Conservation (phyloP, 257 asterid genomes). For the Coffea eugenioides region DNA sequence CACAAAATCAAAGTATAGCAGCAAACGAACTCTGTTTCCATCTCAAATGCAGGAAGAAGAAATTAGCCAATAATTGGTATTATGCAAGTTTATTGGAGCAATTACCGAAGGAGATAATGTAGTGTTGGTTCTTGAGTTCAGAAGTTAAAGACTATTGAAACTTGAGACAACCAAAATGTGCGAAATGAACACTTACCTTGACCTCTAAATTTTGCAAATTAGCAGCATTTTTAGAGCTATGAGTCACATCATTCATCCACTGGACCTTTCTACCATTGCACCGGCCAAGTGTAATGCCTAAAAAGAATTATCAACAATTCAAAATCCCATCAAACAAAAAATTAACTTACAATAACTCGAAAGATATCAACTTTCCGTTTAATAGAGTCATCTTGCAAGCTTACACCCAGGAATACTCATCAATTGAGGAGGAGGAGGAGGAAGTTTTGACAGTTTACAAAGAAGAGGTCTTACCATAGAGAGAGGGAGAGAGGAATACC, state of each 20-base stretch:
- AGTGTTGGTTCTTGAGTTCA: background rate
- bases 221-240: slow-evolving; percentile 21
- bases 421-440: background rate
- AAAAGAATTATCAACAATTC: slow-evolving; percentile 1
- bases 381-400: background rate
- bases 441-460: background rate
- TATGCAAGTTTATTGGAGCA: background rate
- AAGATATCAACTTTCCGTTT: background rate
- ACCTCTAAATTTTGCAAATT: slow-evolving; percentile 27
- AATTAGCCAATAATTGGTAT: background rate
- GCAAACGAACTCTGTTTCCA: background rate
- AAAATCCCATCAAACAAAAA: background rate
- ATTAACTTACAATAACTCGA: background rate
- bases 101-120: background rate
- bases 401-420: background rate
- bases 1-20: background rate
- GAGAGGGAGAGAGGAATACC: slow-evolving; percentile 4
- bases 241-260: slow-evolving; percentile 26
- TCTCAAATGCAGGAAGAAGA: background rate
- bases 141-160: background rate
- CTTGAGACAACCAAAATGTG: background rate
- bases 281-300: slow-evolving; percentile 18
- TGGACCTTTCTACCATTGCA: slow-evolving; percentile 21
- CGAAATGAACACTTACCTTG: slow-evolving; percentile 21
- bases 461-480: background rate